Base-by-base conservation (phyloP, 108 stramenopile genomes). In the Skeletonema marinoi region DNA sequence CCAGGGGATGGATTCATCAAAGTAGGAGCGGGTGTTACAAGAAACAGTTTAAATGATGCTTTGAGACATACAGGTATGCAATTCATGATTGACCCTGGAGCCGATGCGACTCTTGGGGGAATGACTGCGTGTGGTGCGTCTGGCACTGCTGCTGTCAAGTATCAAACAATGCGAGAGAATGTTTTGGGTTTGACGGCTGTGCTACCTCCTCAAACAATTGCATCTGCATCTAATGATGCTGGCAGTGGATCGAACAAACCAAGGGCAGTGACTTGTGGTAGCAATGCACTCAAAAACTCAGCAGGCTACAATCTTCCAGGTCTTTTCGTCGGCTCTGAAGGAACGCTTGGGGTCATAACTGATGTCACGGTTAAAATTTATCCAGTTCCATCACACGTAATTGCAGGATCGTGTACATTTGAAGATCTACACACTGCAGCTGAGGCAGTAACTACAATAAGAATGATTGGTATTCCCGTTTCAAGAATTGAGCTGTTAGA, bases 71-170 rank as follows among this genome's bases (percentile, higher is more conserved):
- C 89, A 21, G 97, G 96, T 19, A 74, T 97, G 80, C 88, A 91
- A 71, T 99, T 99, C 81, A 85, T 94, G 66, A 92, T 99, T 4
- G 98, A 98, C 73, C 97, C 97, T 3, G 98, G 98, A 13, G 96
- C 98, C 2, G 97, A 97, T 78, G 97, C 97, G 11, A 92, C 93
- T 31, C 88, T 97, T 56, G 98, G 98, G 4, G 98, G 98, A 36
- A 96, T 95, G 95, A 68, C 63, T 39, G 88, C 90, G 1, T 93
- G 92, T 69, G 92, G 96, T 8, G 95, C 96, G 48, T 96, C 94
- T 30, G 98, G 98, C 11, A 98, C 96, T 8, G 95, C 96, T 14
- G 92, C 98, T 0, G 97, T 98, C n/a, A 85, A 86, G n/a, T 98
- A 96, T 72, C 97, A 96, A 19, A 94, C 96, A 29, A 98, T 98